Percentiles rank a stretch among this genome's conserved stretches.
These are phyloP conservation scores for Xerocomellus intermedius DNA, from an alignment of 768 basidiomycete genomes.

Conservation along the genomic window DNA sequence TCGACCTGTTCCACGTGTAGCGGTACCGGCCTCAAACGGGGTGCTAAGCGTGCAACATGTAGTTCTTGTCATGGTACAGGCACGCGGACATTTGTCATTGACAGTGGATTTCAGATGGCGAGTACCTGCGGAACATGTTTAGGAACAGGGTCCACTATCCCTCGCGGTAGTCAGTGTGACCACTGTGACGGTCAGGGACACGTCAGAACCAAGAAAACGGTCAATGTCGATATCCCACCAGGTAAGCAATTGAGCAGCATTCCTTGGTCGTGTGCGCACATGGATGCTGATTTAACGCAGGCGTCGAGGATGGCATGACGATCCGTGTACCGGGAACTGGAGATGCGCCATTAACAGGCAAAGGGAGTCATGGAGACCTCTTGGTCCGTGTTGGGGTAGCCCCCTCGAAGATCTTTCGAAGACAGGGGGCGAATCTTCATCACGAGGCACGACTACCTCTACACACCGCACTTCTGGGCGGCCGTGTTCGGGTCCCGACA, in stretches of 20 bases:
- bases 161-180: conserved; percentile 73
- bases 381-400: conserved; percentile 83
- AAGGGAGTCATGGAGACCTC: conserved; percentile 80
- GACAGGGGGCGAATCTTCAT: conserved; percentile 90
- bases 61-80: conserved; percentile 82
- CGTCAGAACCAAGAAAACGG: conserved; percentile 72
- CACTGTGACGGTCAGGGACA: conserved; percentile 86
- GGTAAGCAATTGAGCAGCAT: conserved; percentile 48
- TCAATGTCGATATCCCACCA: conserved; percentile 82
- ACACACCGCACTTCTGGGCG: conserved; percentile 90
- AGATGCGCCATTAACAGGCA: conserved; percentile 78
- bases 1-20: conserved; percentile 82
- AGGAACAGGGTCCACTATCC: conserved; percentile 79
- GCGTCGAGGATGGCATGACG: conserved; percentile 94
- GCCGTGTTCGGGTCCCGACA: conserved; percentile 88
- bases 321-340: conserved; percentile 79
- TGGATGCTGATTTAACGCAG: conserved; percentile 38
- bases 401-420: conserved; percentile 78
- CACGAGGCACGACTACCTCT: conserved; percentile 89
- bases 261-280: neutral
- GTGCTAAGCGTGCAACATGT: conserved; percentile 81
- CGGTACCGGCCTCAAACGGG: conserved; percentile 83
- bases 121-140: conserved; percentile 82
- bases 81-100: conserved; percentile 83
- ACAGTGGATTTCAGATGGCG: conserved; percentile 96